Base-by-base conservation (phyloP, 495 filamentous ascomycete species). In the Aspergillus hancockii region DNA sequence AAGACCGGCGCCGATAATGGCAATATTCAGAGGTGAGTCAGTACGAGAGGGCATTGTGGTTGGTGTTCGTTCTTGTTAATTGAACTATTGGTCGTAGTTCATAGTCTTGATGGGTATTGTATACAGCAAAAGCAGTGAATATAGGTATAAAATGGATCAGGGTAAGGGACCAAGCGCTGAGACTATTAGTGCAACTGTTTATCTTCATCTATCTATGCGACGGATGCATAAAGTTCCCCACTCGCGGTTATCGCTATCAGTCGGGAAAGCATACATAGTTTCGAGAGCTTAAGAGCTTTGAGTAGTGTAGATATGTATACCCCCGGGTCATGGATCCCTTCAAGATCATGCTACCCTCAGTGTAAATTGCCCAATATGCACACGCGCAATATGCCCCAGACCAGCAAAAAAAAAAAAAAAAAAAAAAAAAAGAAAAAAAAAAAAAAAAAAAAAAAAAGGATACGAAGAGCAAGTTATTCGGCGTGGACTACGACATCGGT, bases 1-100 rank as follows among this genome's bases (percentile, higher is more conserved):
- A 22, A 85, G 81, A 3, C 82, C 82, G 8, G 77, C 82, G 14
- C 82, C 82, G 16, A 83, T 75, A 38, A 85, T 75, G 65, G 69
- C 69, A 10, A 69, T 53, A 25, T 58, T 38, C 12, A 62, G 41
- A 23, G 51, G 31, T 23, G 58, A 60, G 51, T 60, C 58, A 14
- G 50, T 60, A 16, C 58, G 41, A 8, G 58, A 45, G 16, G 58
- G 58, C 58, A 60, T 54, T 28, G 12, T 53, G 22, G 19, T 18
- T 53, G 25, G 19, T 18, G 28, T 51, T 58, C 8, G 52, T 46
- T 46, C 5, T 18, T 47, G 43, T 47, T 25, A 12, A 47, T 47
- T 47, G 14, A 16, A 25, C 8, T 46, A 10, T 6, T 36, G 34
- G 13, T 36, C 8, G 9, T 36, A 36, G 12, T 2, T 36, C 4